Base-by-base conservation (phyloP, 192 early-diverging fungal genomes). In the Globomyces pollinis-pini region DNA sequence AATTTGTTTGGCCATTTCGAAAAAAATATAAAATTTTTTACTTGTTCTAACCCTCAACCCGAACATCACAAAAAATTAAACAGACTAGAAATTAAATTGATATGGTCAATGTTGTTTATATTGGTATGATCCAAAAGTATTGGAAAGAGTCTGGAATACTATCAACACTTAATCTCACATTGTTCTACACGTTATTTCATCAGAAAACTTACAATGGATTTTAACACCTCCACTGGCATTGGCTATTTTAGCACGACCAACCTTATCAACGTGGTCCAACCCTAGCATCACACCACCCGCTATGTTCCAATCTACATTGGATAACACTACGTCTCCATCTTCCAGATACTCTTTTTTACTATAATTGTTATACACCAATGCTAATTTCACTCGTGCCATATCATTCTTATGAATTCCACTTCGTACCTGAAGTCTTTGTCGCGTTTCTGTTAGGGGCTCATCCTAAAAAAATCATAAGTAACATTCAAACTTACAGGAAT, bases 371-470 rank as follows among this genome's bases (percentile, higher is more conserved):
- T 2, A 72, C 28, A 47, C 67, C 53, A 59, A 24, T 20, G 67
- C 51, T 47, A 83, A 59, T 61, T 80, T 88, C 49, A 86, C 71
- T 53, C 84, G 85, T 0, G 65, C 74, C 55, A 88, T 88, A 33
- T 96, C 93, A 73, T 88, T 91, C 36, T 93, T 87, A 61, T 75
- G 76, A 80, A 89, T 76, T 11, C 89, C 89, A 20, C 88, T 73
- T 31, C 83, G 69, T 51, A 44, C 65, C 52, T 81, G 82, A 54
- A 96, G 73, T 5, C 93, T 79, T 50, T 63, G 57, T 79, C 86
- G 89, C 18, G 88, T 89, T 1, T 81, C 83, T 12, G 73, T 35
- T 60, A 89, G 81, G 16, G 66, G 18, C 61, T 93, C 91, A 41
- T 77, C 86, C 76, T 84, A 30, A 31, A 29, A 26, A 38, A 36